Conservation (phyloP, 768 basidiomycete genomes). For the Leccinum disarticulatum region DNA sequence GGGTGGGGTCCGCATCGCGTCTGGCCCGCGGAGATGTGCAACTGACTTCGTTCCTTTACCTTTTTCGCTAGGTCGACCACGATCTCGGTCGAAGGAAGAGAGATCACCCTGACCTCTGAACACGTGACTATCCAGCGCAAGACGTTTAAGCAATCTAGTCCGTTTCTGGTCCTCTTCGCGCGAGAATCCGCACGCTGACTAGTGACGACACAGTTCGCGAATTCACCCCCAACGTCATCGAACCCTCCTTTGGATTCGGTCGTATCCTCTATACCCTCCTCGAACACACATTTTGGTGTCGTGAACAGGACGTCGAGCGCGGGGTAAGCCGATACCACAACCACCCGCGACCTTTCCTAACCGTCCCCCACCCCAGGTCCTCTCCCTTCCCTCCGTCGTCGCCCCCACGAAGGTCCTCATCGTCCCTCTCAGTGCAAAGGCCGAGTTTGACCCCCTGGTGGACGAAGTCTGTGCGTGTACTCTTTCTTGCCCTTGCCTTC, state of each 20-base stretch:
- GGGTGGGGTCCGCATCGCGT: constrained; percentile 49
- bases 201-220: constrained; percentile 70
- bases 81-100: constrained; percentile 60
- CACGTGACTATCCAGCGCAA: constrained; percentile 77
- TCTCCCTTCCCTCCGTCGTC: constrained; percentile 85
- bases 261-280: constrained; percentile 92
- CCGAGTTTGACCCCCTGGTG: constrained; percentile 82
- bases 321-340: constrained; percentile 54
- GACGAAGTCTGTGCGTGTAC: constrained; percentile 81
- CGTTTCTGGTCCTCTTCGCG: constrained; percentile 26
- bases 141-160: constrained; percentile 85
- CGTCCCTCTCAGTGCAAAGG: constrained; percentile 86
- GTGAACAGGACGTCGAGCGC: constrained; percentile 89
- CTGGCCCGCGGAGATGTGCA: constrained; percentile 11
- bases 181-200: constrained; percentile 15
- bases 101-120: constrained; percentile 71
- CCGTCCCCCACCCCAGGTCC: constrained; percentile 56
- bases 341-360: neutral
- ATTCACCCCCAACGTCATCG: constrained; percentile 96
- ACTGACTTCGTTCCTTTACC: neutral
- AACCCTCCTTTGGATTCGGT: constrained; percentile 96
- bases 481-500: fast-evolving
- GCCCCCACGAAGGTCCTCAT: constrained; percentile 98
- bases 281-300: constrained; percentile 94
- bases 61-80: constrained; percentile 46